Base-by-base conservation (phyloP, 805 yeast species). In the Ogataea paraovalis region DNA sequence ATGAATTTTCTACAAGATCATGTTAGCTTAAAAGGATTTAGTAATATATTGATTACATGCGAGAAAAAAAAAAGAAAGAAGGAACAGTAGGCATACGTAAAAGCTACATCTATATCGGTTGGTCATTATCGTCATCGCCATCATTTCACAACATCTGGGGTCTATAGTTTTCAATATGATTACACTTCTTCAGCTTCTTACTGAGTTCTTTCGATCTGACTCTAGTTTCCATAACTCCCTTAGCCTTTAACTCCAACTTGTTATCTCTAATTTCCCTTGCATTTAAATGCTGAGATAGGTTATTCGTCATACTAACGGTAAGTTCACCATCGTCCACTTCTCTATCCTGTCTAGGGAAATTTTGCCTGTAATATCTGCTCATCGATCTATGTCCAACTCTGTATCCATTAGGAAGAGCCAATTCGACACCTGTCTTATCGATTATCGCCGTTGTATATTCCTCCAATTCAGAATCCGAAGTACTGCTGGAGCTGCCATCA, bases 321-420 rank as follows among this genome's bases (percentile, higher is more conserved):
- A 78, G 76, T 55, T 78, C 82, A 14, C 89, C 83, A 18, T 86
- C 90, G 12, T 71, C 60, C 23, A 77, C 69, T 9, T 67, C 68
- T 20, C 69, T 65, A 38, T 74, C 80, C 2, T 69, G 60, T 14
- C 72, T 68, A 14, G 57, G 57, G 34, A 75, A 57, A 48, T 75
- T 76, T 64, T 86, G 96, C 59, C 84, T 80, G 64, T 82, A 82
- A 59, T 79, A 81, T 45, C 87, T 72, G 41, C 76, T 74, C 67
- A 85, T 73, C 1, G 86, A 72, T 50, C 97, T 74, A 65, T 91
- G 96, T 0, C 96, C 96, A 1, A 87, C 75, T 40, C 80, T 78
- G 3, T 79, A 69, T 0, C 97, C 97, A 18, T 86, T 77, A 2
- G 96, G 91, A 43, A 91, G 71, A 0, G 78, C 70, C 41, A 90